These are phyloP conservation scores for Tillandsia leiboldiana DNA, from an alignment of 176 grass and related monocot species.

Conservation along the genomic window DNA sequence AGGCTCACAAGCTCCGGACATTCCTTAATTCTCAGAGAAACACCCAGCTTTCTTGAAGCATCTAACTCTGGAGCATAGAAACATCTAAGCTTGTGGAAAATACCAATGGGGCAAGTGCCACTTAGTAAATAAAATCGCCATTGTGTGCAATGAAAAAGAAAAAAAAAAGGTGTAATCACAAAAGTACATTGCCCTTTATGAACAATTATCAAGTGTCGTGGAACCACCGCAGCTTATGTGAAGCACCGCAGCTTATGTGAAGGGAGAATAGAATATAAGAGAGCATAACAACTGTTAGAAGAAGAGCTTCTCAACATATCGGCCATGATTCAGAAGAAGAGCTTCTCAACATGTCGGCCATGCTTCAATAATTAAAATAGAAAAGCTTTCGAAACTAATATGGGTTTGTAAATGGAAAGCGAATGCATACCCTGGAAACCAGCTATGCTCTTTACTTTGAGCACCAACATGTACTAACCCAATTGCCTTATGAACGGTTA, in stretches of 20 bases:
- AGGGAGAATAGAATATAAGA: not conserved
- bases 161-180: too few species aligned
- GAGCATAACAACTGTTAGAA: not conserved
- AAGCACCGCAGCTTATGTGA: too few species aligned
- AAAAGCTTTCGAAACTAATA: not conserved
- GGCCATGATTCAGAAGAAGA: not conserved
- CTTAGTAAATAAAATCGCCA: too few species aligned
- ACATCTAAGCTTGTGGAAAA: too few species aligned
- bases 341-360: too few species aligned
- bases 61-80: too few species aligned
- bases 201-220: not conserved
- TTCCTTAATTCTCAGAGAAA: too few species aligned
- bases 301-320: not conserved
- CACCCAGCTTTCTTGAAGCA: too few species aligned
- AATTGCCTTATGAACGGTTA: slow-evolving; percentile 45
- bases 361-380: not conserved
- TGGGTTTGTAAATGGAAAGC: not conserved
- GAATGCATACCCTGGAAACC: slow-evolving; percentile 70
- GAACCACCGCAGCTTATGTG: too few species aligned
- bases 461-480: slow-evolving; percentile 39
- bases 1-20: too few species aligned
- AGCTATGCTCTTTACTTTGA: slow-evolving; percentile 62
- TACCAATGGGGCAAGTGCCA: too few species aligned
- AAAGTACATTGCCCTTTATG: not conserved
- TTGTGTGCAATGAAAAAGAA: too few species aligned